Base-by-base conservation (phyloP, 148 eudicot species). In the Chenopodium formosanum region DNA sequence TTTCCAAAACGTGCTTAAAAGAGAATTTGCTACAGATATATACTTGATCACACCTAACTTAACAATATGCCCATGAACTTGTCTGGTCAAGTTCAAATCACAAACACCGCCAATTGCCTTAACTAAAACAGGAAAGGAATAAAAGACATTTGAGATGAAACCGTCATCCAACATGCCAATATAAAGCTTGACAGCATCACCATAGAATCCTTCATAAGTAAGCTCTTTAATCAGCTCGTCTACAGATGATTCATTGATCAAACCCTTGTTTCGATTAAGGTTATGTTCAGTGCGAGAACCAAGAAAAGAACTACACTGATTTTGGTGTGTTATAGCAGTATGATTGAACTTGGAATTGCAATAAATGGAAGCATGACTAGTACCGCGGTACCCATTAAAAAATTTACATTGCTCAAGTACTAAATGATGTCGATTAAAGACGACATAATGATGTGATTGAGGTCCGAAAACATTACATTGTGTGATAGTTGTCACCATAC, bases 1-100 rank as follows among this genome's bases (percentile, higher is more conserved):
- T 81, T 81, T 81, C 86, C 86, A 86, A 3, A 86, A 70, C 71
- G 83, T 65, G 78, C 84, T 79, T 73, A 86, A 70, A 75, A 83
- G 74, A 1, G 88, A 81, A 81, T 86, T 86, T 17, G 63, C 80
- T 32, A 83, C 84, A 81, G 82, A 78, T n/a, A 78, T 52, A 66
- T 84, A 84, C 31, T 86, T 70, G 25, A 86, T 71, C 46, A 34
- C 72, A 65, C 83, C 86, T 75, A 83, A 75, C 40, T 84, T 86
- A 37, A 81, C 37, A 80, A 86, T 62, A 81, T 86, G 78, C 66
- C 86, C 86, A 74, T 83, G 82, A 78, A 86, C 67, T 65, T 84
- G 86, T 66, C 78, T 31, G 31, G 78, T 64, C 48, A 81, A 78
- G 11, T 75, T 64, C 5, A 83, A 22, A 63, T 83, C 79, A 86